phyloP scores from a whole-genome alignment of 1,284 basidiomycete genomes.

The Mycena citricolor region DNA sequence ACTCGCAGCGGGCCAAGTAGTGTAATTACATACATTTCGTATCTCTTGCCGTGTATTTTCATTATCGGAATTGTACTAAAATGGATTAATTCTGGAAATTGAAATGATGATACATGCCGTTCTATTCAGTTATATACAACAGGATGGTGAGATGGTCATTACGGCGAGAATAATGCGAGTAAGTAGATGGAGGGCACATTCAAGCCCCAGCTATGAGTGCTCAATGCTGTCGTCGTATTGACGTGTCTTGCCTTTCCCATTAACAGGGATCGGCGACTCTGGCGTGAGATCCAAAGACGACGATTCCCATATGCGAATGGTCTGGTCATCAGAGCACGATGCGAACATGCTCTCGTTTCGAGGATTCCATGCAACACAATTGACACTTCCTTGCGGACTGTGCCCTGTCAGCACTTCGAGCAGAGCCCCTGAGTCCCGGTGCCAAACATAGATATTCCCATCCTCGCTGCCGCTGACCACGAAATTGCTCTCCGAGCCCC shows the following conservation, averaged over 20 bases:
- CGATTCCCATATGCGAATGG: constrained; percentile 83
- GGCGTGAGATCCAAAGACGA: constrained; percentile 37
- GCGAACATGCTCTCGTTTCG: constrained; percentile 87
- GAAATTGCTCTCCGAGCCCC: constrained; percentile 88
- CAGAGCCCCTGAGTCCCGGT: constrained; percentile 79
- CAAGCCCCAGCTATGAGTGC: neutral
- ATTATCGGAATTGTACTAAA: no score
- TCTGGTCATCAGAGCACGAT: constrained; percentile 85
- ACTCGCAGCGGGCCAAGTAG: constrained; percentile 56
- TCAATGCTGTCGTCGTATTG: constrained; percentile 44
- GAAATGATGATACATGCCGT: neutral
- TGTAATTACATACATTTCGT: constrained; percentile 17
- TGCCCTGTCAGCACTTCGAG: constrained; percentile 87
- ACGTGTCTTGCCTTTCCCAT: constrained; percentile 67
- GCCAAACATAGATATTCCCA: constrained; percentile 93
- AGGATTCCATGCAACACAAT: constrained; percentile 96
- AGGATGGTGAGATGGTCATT: constrained; percentile 8
- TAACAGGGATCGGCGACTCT: constrained; percentile 30
- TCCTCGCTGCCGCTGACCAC: constrained; percentile 95
- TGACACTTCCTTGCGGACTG: constrained; percentile 80
- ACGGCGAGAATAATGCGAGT: constrained; percentile 4
- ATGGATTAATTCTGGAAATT: neutral
- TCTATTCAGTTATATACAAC: neutral
- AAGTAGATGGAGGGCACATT: neutral
- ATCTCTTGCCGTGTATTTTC: neutral